Evolutionary conservation across 2,329 filamentous ascomycete genomes (phyloP).

Genomic region (Beauveria brongniartii): DNA sequence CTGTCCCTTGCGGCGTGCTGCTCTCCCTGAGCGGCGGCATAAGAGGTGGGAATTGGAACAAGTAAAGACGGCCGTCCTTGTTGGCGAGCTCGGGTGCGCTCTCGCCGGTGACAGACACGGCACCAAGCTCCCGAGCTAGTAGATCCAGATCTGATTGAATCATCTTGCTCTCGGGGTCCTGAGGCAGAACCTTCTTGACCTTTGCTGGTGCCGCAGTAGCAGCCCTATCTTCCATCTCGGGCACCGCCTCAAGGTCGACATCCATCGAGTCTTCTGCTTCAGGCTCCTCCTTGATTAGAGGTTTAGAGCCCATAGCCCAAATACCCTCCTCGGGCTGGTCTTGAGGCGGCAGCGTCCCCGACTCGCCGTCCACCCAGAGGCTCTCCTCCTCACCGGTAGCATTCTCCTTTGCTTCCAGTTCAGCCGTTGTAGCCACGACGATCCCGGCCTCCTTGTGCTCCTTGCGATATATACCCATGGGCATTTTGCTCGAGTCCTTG

Average conservation of each 20-base stretch:
- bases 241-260: slow-evolving; percentile 7
- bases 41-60: slow-evolving; percentile 58
- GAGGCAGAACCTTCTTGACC: slow-evolving; percentile 18
- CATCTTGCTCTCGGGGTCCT: slow-evolving; percentile 31
- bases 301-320: slow-evolving; percentile 34
- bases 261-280: slow-evolving; percentile 27
- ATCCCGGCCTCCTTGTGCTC: slow-evolving; percentile 47
- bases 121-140: slow-evolving; percentile 35
- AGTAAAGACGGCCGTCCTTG: slow-evolving; percentile 50
- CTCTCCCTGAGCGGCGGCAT: slow-evolving; percentile 44
- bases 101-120: slow-evolving; percentile 23
- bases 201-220: slow-evolving; percentile 11
- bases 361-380: slow-evolving; percentile 35
- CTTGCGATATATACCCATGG: slow-evolving; percentile 48
- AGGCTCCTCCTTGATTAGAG: slow-evolving; percentile 37
- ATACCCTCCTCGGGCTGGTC: slow-evolving; percentile 29
- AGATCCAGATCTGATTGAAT: slow-evolving; percentile 33
- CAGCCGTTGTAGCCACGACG: slow-evolving; percentile 47
- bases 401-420: slow-evolving; percentile 47
- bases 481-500: slow-evolving; percentile 31
- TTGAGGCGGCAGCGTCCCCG: slow-evolving; percentile 18
- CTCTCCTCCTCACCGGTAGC: slow-evolving; percentile 36
- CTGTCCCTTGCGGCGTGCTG: slow-evolving; percentile 17
- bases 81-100: slow-evolving; percentile 23
- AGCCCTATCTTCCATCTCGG: background rate